Evolutionary conservation across 2,329 filamentous ascomycete genomes (phyloP), one percentile per base, ranked within the genome.

Genomic region (Scedosporium apiospermum): DNA sequence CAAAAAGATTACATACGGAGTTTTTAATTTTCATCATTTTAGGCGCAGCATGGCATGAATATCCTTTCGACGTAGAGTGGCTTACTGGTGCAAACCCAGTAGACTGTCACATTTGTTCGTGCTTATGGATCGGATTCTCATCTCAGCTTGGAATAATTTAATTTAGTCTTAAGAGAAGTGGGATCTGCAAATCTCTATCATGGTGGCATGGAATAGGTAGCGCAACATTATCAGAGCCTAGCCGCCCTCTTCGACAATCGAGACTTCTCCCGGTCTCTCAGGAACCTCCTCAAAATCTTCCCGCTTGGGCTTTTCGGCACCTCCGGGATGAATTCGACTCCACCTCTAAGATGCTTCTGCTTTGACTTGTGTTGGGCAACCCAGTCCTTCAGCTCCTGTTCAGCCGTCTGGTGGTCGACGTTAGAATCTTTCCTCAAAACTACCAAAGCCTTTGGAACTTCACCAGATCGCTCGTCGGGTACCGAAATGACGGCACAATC

Each of bases 401-500:
- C 71, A 0, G 76, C 75, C 0, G 79, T 73, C 65, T 81, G 82
- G 18, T 18, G 23, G 18, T 27, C 51, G 51, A 55, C 23, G 7
- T 27, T 55, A 23, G 51, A 55, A 23, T 14, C 51, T 55, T 27
- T 55, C 23, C 51, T 55, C 51, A 23, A 27, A 41, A 89, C 87
- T 16, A 89, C 77, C 64, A 84, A 89, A 0, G 87, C 87, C 68
- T 88, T 80, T 3, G 87, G 87, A 4, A 87, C 81, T 71, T 90
- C 88, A 1, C 84, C 86, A 5, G 83, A 81, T 16, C 78, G 75
- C 18, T 82, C 79, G 62, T 87, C 79, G 0, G 86, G 88, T 1
- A 92, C 78, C 12, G 87, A 86, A 66, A 95, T 91, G 6, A 95
- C 90, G 12, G 90, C 86, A 67, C 86, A 88, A 73, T 95, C 90